Base-by-base conservation (phyloP, 768 basidiomycete genomes). In the Mycena indigotica region DNA sequence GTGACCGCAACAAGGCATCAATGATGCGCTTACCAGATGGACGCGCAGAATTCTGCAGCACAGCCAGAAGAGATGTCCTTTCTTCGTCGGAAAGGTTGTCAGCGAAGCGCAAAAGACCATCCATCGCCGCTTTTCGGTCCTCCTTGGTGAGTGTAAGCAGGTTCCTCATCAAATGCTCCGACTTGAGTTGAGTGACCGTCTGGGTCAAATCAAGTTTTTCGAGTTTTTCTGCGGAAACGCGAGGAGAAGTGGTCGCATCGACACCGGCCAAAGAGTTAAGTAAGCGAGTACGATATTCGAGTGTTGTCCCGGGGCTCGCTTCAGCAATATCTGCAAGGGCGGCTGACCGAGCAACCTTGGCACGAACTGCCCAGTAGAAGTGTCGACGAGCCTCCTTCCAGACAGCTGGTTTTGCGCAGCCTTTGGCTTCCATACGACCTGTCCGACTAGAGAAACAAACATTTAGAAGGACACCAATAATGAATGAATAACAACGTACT, bases 391-490 rank as follows among this genome's bases (percentile, higher is more conserved):
- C 86, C 52, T 91, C 82, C 73, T 91, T 93, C 95, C 95, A 98
- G 45, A 87, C 83, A 26, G 85, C 80, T 19, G 92, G 80, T 60
- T 88, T 89, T 6, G 95, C 95, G 63, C 95, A 95, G 17, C 93
- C 94, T 76, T 98, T 98, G 25, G 95, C 95, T 74, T 97, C 93
- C 95, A 97, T 96, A 46, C 95, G 93, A 48, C 95, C 95, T 44
- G 85, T 83, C 48, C 95, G 93, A 73, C 95, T 96, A 56, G 57
- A 54, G 40, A n/a, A 60, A 38, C 62, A 29, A 52, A 35, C 59
- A 28, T 39, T 58, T 19, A 45, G 35, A 51, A 13, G 25, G 25
- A 49, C 28, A 54, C 40, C 13, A 48, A 28, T 53, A 28, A n/a
- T n/a, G n/a, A n/a, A n/a, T n/a, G n/a, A 50, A 35, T 23, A 55